Base-by-base conservation (phyloP, 768 basidiomycete species). In the Mycena albidolilacea region DNA sequence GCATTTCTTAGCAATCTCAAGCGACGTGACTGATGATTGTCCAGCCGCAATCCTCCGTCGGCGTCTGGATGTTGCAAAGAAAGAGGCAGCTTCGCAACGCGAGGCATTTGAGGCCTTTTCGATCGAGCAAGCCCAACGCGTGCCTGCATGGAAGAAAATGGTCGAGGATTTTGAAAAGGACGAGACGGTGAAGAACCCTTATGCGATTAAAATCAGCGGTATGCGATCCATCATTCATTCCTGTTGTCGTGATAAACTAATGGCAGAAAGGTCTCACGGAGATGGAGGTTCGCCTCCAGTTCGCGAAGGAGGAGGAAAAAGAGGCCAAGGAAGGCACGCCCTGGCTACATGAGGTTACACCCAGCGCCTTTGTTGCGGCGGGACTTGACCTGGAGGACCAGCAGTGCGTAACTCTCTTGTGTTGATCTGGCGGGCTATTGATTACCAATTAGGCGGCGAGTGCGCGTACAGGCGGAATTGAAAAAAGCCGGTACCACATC, bases 361-460 rank as follows among this genome's bases (percentile, higher is more conserved):
- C 76, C 0, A 67, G 61, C 9, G 43, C 61, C 0, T 79, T 80
- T 39, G 21, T 80, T 0, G 6, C 23, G 14, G 60, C 60, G 8
- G 60, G 60, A 0, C 41, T 62, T 5, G 41, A 43, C 3, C 21
- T 80, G 1, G 77, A 79, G 58, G 77, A 79, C 2, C 62, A 76
- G 30, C 79, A 80, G 79, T 80, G 52, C 14, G n/a, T 78, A 38
- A 2, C 76, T n/a, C 10, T 9, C 21, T n/a, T n/a, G n/a, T n/a
- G 5, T 54, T 54, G 5, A 2, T 10, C 2, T 6, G 11, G 9
- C 12, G 3, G 21, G 17, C 7, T 41, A 3, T 9, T 8, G 14
- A n/a, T 7, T 1, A 38, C 14, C 0, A 5, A 5, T 19, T 15
- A 62, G 64, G n/a, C 48, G 64, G 1, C 50, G 64, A 14, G 19